Conservation (phyloP, 192 early-diverging fungal species). For the Coemansia sp. region DNA sequence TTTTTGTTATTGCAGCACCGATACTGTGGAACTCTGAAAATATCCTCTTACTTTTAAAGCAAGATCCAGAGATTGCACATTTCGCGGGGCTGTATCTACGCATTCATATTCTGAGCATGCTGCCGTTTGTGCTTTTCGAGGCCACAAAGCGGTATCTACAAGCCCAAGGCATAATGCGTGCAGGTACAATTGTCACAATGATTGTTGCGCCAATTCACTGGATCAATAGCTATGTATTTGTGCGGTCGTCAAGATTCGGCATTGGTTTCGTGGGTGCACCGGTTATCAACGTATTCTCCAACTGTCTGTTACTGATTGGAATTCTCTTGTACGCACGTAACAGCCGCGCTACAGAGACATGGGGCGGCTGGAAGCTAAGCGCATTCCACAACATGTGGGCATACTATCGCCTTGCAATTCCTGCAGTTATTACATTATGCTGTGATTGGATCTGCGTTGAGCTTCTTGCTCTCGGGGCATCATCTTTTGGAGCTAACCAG, state of each 20-base stretch:
- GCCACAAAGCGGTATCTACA: constrained; percentile 79
- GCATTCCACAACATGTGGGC: constrained; percentile 62
- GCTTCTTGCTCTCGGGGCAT: constrained; percentile 63
- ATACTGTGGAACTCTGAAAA: constrained; percentile 48
- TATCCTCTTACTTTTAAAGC: no score
- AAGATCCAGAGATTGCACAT: constrained; percentile 41
- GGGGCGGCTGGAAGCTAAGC: constrained; percentile 77
- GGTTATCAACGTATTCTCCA: constrained; percentile 66
- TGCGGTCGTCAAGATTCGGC: constrained; percentile 62
- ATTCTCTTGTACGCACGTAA: constrained; percentile 62
- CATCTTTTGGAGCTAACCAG: constrained; percentile 64
- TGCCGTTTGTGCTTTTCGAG: constrained; percentile 75
- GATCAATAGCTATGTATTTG: constrained; percentile 72
- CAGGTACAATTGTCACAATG: constrained; percentile 64
- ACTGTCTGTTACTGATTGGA: constrained; percentile 68
- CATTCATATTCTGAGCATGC: constrained; percentile 21
- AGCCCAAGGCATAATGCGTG: constrained; percentile 80
- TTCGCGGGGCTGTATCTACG: constrained; percentile 24
- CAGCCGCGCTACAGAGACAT: constrained; percentile 62
- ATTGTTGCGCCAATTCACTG: constrained; percentile 71
- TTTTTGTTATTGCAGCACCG: constrained; percentile 61
- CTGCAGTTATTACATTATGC: constrained; percentile 74
- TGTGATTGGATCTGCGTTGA: constrained; percentile 80
- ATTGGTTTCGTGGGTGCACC: constrained; percentile 83
- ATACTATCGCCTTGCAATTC: constrained; percentile 69